Evolutionary conservation across 192 early-diverging fungal genomes (phyloP).

Genomic region (Backusella luteola): DNA sequence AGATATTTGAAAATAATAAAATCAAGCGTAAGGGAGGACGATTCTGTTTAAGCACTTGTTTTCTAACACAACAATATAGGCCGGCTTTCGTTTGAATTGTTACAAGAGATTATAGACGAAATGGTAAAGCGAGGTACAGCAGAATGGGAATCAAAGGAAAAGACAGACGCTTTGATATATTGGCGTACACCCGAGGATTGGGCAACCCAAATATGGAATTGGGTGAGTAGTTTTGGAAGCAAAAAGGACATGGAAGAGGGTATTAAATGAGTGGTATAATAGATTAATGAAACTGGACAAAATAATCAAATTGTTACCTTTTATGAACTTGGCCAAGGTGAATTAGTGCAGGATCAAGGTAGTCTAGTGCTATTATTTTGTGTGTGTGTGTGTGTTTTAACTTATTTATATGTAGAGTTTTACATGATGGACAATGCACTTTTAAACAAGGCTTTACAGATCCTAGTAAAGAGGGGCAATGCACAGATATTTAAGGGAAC

Average conservation of each 20-base stretch:
- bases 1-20: slow-evolving; percentile 65
- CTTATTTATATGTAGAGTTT: slow-evolving; percentile 60
- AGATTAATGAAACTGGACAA: slow-evolving; percentile 68
- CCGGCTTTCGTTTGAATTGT: slow-evolving; percentile 55
- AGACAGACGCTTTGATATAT: slow-evolving; percentile 64
- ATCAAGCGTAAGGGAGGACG: slow-evolving; percentile 57
- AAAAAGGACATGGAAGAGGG: no score
- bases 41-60: slow-evolving; percentile 17
- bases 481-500: slow-evolving; percentile 78
- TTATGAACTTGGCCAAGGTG: slow-evolving; percentile 88
- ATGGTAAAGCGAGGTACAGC: slow-evolving; percentile 68
- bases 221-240: slow-evolving; percentile 53
- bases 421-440: slow-evolving; percentile 68
- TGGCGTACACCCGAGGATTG: slow-evolving; percentile 93
- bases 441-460: slow-evolving; percentile 75
- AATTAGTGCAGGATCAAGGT: slow-evolving; percentile 75
- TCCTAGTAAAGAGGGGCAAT: slow-evolving; percentile 77
- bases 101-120: slow-evolving; percentile 72
- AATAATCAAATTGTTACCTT: slow-evolving; percentile 82
- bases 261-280: background rate
- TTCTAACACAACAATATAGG: no score
- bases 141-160: slow-evolving; percentile 51
- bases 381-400: no score
- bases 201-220: slow-evolving; percentile 78
- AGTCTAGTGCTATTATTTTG: background rate